Base-by-base conservation (phyloP, 805 yeast species). In the Candida patagonica region DNA sequence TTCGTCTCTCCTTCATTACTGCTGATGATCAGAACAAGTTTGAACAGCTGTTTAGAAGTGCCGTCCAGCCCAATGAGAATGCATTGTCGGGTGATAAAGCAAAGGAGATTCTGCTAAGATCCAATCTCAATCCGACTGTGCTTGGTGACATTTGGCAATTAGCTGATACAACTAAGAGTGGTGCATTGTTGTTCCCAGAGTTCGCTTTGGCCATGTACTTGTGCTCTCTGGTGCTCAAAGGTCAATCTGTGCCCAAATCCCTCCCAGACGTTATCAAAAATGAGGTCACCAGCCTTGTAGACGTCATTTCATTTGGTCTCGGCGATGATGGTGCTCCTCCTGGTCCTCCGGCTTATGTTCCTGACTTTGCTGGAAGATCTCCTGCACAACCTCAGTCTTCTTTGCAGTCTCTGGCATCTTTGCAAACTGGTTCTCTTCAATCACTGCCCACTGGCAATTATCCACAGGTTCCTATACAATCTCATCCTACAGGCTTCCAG, bases 171-270 rank as follows among this genome's bases (percentile, higher is more conserved):
- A 82, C 78, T 51, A 80, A 76, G 52, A 78, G 92, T 6, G 97
- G 97, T 1, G 71, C 76, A 41, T 71, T 89, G 45, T 63, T 89
- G 51, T 89, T 88, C 56, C 97, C 97, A 2, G 96, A 89, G 60
- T 89, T 89, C 67, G 94, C 94, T 12, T 67, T 89, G 48, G 87
- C 95, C 13, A 76, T 89, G 68, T 89, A 87, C 59, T 68, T 89
- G 50, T 87, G 95, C 56, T 81, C 83, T 50, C 62, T 76, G 53
- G 81, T 80, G 0, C 68, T 84, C 50, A 76, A 74, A 51, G 95
- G 95, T 26, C 87, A 83, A 49, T 66, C 78, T 6, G 67, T 88
- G 44, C 96, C 97, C 2, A 66, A 66, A 31, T 69, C 67, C 30
- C 62, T 89, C 49, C 95, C 94, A 23, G 71, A 72, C 16, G 77